Base-by-base conservation (phyloP, 2,329 filamentous ascomycete genomes). In the Verruconis gallopava region DNA sequence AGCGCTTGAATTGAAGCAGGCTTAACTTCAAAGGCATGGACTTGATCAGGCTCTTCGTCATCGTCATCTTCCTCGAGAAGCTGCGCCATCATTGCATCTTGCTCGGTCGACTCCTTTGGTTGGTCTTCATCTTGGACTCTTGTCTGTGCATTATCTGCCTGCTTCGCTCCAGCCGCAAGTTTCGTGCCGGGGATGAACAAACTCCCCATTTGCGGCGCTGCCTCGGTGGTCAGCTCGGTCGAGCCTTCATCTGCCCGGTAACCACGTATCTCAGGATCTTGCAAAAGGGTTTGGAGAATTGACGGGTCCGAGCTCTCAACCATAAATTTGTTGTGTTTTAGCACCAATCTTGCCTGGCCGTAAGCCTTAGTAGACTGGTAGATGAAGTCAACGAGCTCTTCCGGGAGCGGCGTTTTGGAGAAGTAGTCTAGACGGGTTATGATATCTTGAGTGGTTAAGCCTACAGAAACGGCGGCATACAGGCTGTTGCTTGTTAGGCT, bases 161-260 rank as follows among this genome's bases (percentile, higher is more conserved):
- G 83, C 53, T 81, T 81, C 12, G 89, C 78, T 45, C 86, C 88
- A 22, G 85, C 88, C 3, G 91, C 89, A 61, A 93, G 84, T 54
- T 86, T 91, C 0, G 91, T 96, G 43, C 91, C 91, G 0, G 89
- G 85, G 56, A 98, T 98, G 33, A 93, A 85, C 43, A 96, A 69
- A 1, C 79, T 83, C 4, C 77, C 82, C 69, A 93, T 83, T 55
- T 86, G 91, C 1, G 89, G 85, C 4, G 89, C 88, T 37, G 78
- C 79, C 39, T 82, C 81, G 30, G 81, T 84, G 6, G 81, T 85
- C 41, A 94, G 79, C 21, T 73, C 75, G 42, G 82, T 82, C 13
- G 67, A 68, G 25, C 25, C 25, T 12, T 75, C 76, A 47, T 93
- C 81, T 3, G 93, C 74, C 44, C 88, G 76, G 41, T 85, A 77